Base-by-base conservation (phyloP, 2,329 filamentous ascomycete species). In the Fusarium pininemorale region DNA sequence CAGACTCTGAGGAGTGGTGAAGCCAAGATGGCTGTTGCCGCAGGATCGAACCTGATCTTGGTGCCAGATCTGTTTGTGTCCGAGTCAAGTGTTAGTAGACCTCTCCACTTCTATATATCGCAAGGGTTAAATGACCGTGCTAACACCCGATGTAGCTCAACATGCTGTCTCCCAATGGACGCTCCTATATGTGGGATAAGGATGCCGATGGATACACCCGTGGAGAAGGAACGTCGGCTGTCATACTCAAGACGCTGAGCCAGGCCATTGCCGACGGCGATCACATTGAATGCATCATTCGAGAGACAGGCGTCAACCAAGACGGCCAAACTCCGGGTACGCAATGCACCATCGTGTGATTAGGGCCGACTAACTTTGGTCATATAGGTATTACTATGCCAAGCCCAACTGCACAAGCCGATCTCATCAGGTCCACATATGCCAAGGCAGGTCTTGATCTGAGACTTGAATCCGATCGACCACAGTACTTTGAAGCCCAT, bases 201-300 rank as follows among this genome's bases (percentile, higher is more conserved):
- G 54, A 57, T 3, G 69, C 50, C 1, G 42, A 67, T 4, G 66
- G 72, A 5, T 74, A 74, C 14, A 66, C 61, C 12, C 69, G 71
- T 22, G 71, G 68, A 1, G 68, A 73, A 16, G 71, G 69, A 6
- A 51, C 66, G 2, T 62, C 69, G 0, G 42, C 58, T 6, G 26
- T 72, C 11, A 47, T 69, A 13, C 39, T 73, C 12, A 73, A 73
- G 44, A 50, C 51, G 2, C 60, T 71, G 3, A 47, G 47, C 7
- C 37, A 44, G 26, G 59, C 59, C 2, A 42, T 62, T 7, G 5
- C n/a, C 4, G 47, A 55, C 4, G 18, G n/a, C 7, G 59, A 62
- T 24, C n/a, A 32, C 18, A 62, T 62, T 9, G 59, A 62, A n/a
- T 62, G 59, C n/a, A 54, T 62, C 2, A 38, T 62, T n/a, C 47